Base-by-base conservation (phyloP, 2,329 filamentous ascomycete genomes). In the Zelopaecilomyces penicillatus region DNA sequence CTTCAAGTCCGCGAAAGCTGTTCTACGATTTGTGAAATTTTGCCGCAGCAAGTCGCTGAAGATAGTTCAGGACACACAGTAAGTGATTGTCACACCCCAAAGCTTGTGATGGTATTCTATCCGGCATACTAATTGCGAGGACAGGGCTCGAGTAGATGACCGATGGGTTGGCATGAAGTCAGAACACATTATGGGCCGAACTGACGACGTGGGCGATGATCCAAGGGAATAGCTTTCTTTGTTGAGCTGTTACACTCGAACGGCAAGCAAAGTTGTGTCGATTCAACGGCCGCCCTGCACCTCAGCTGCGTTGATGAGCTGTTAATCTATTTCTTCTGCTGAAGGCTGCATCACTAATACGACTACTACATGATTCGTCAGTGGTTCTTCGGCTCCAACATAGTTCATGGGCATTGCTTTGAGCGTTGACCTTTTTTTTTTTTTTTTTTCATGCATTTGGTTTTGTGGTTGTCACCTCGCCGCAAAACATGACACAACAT, bases 1-100 rank as follows among this genome's bases (percentile, higher is more conserved):
- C 44, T 79, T 80, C 52, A 74, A 75, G 56, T 59, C 75, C 5
- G 65, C 69, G 51, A 64, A 72, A 19, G 78, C 75, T 5, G 73
- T 76, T 62, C 62, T 65, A 45, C 65, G 76, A 3, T 76, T 80
- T 50, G 55, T 79, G 39, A 53, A 56, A 19, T 75, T 78, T 46
- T 64, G 70, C 34, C 61, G 63, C 46, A 65, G 64, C 50, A 69
- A 67, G 57, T 65, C 65, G 1, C 55, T 77, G 5, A 60, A 54
- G 36, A 49, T 76, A 39, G 54, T 63, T 2, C 67, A 68, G 52
- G 59, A 58, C 1, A 56, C 60, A 8, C 48, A 49, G 75, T 78
- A 55, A 62, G 71, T 63, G 6, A 9, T 7, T n/a, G 6, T 5
- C 11, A 34, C 32, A 34, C 12, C 32, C 12, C 12, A 12, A 34